Evolutionary conservation across 805 yeast species (phyloP), one percentile per base, ranked within the genome.

Genomic region (Brettanomyces nanus): DNA sequence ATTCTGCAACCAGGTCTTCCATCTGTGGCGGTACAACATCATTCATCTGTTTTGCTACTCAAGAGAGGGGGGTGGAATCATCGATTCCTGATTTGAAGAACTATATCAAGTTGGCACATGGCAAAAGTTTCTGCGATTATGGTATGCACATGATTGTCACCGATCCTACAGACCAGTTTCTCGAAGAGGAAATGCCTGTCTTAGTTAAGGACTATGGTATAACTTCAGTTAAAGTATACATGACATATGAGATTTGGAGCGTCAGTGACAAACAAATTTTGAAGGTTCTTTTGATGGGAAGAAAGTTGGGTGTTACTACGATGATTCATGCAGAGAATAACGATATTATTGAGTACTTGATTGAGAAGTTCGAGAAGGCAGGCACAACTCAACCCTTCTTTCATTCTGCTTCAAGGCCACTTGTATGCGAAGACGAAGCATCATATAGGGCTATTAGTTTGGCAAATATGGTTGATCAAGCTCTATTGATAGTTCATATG

Each of bases 281-380:
- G 48, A 59, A 58, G 14, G 58, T 66, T 4, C 43, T 70, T 44
- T 46, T 59, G 14, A 62, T 59, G 17, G 63, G 66, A 6, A 56
- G 73, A 30, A 58, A 60, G 35, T 46, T 63, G 26, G 63, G 65
- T 9, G 60, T 69, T 46, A 69, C 75, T 5, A 64, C 69, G 1
- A 67, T 69, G 71, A 62, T 69, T 19, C 75, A 69, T 45, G 74
- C 75, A n/a, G 75, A 69, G 45, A 69, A 69, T 48, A 60, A 68
- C 34, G 75, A 69, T 40, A 59, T 69, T 33, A 68, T 69, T 28
- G 49, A 47, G 6, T 47, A 41, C 39, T 43, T 47, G 19, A 45
- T 48, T 32, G 62, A 63, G 28, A 64, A 65, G 35, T 50, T 69
- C 13, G 63, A 63, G 39, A 53, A 56, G 41, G 58, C 62, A 37